These are phyloP conservation scores for Populus hybrid DNA, from an alignment of 441 rosid genomes.

Conservation along the genomic window DNA sequence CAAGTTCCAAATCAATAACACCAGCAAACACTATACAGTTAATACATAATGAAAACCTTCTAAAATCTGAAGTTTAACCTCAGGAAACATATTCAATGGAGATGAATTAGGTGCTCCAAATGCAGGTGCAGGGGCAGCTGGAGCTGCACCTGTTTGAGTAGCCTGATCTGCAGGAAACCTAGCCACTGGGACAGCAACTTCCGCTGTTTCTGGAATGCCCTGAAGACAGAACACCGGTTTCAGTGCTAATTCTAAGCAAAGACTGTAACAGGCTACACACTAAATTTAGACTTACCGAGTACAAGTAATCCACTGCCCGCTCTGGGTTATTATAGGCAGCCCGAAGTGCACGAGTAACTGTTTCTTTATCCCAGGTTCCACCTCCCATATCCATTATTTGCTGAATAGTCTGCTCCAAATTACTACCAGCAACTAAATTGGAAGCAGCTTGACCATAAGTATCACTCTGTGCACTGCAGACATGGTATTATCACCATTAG, in stretches of 20 bases:
- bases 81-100: conserved; percentile 96
- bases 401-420: no score
- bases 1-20: conserved; percentile 20
- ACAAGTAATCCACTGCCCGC: conserved; percentile 93
- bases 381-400: no score
- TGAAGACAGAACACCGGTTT: conserved; percentile 30
- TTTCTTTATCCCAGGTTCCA: conserved; percentile 93
- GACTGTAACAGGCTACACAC: background rate
- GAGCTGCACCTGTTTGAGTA: conserved; percentile 48
- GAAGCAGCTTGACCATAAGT: no score
- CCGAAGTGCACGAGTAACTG: conserved; percentile 81
- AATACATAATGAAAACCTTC: no score
- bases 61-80: conserved; percentile 43
- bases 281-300: conserved; percentile 52
- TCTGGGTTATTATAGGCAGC: conserved; percentile 98
- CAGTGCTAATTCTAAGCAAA: conserved; percentile 15
- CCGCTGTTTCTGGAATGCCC: conserved; percentile 94
- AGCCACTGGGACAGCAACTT: conserved; percentile 67
- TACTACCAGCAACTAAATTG: no score
- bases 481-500: background rate
- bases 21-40: background rate
- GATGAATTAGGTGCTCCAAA: conserved; percentile 86
- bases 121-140: conserved; percentile 48
- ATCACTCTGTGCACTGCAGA: background rate
- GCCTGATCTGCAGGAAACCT: conserved; percentile 44